Percentiles rank a stretch among this genome's conserved stretches.
These are phyloP conservation scores for Kodamaea neixiangensis DNA, from an alignment of 805 yeast genomes.

Conservation along the genomic window DNA sequence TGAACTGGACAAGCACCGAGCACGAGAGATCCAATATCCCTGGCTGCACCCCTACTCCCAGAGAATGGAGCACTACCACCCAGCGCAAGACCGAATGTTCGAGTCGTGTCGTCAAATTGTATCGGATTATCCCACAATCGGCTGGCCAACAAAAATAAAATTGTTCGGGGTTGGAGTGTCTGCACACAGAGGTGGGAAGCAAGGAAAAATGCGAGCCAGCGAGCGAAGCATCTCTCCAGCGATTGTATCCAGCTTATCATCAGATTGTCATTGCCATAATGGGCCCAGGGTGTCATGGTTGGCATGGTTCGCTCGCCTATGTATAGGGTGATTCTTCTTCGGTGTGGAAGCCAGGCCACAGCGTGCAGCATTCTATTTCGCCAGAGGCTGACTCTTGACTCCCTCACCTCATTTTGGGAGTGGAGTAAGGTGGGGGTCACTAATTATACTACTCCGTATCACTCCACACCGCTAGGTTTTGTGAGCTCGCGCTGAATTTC, in stretches of 20 bases:
- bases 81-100: not conserved
- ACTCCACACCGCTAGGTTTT: slow-evolving; percentile 8
- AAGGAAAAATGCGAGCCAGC: not conserved
- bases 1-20: not conserved
- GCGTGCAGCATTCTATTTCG: not conserved
- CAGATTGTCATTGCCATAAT: not conserved
- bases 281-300: not conserved
- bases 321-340: too few species aligned
- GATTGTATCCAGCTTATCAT: not conserved
- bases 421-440: slow-evolving; percentile 9
- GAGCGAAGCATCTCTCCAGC: not conserved
- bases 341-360: not conserved
- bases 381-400: not conserved
- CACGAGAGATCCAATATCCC: not conserved
- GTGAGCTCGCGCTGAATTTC: slow-evolving; percentile 3
- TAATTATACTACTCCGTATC: slow-evolving; percentile 2
- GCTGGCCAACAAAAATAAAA: not conserved
- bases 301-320: too few species aligned
- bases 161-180: not conserved
- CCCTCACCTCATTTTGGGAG: slow-evolving; percentile 2
- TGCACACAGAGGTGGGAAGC: not conserved
- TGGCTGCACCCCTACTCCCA: not conserved
- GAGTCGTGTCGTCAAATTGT: not conserved
- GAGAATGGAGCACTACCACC: not conserved
- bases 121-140: not conserved